Evolutionary conservation across 768 basidiomycete species (phyloP), one percentile per base, ranked within the genome.

Genomic region (Auricularia auricula-judae): DNA sequence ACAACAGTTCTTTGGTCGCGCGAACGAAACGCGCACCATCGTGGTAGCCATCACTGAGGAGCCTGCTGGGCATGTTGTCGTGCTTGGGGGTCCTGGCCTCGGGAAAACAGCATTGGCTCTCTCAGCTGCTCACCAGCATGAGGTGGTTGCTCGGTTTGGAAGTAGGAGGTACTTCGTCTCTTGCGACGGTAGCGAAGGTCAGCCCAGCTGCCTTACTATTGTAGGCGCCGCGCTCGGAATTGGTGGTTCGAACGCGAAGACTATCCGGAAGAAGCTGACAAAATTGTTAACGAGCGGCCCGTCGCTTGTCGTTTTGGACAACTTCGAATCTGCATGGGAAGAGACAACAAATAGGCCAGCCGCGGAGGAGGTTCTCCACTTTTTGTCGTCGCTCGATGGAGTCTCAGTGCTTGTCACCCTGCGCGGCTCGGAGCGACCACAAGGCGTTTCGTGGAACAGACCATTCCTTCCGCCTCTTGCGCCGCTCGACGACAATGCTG

Each of bases 41-140:
- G 39, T 42, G 39, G 12, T 8, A 7, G n/a, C n/a, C n/a, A 8
- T n/a, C 53, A 18, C 11, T 18, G 29, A 7, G 7, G 12, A 7
- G 39, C 12, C 39, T 42, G 7, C n/a, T 29, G 53, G 53, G 7
- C 64, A 16, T 36, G 61, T 63, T 60, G 66, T 56, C 62, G 65
- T 73, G 61, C 66, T 73, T 51, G 72, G 72, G 11, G 39, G 63
- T 3, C 78, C 76, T 3, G 78, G 78, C 16, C 76, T 77, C 66
- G 77, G 78, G 16, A 79, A 79, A 67, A 77, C 78, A 3, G 68
- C 75, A 2, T 65, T 74, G 36, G 76, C 78, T 1, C 71, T 76
- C 5, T 72, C 74, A 2, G 71, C 76, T 23, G 69, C 73, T 39
- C 68, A 74, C 35, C 66, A 72, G 33, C 29, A 65, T 16, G 60